These are phyloP conservation scores for Candida chilensis DNA, from an alignment of 805 yeast species.

Conservation along the genomic window DNA sequence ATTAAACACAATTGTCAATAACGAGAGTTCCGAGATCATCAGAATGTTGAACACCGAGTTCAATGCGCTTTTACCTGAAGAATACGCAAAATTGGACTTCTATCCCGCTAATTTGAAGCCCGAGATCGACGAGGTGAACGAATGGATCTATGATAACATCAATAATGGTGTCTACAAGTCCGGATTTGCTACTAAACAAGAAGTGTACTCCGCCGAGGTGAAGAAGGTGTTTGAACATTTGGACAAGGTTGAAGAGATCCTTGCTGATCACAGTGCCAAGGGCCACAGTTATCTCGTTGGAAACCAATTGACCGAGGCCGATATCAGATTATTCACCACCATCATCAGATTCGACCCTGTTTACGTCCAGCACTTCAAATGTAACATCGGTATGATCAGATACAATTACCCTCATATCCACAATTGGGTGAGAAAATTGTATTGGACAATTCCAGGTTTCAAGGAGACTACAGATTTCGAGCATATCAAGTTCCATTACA, in stretches of 20 bases:
- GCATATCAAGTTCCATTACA: slow-evolving; percentile 88
- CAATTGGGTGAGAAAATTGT: slow-evolving; percentile 73
- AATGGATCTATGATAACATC: slow-evolving; percentile 75
- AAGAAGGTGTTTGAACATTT: slow-evolving; percentile 52
- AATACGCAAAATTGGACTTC: slow-evolving; percentile 43
- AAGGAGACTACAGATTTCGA: slow-evolving; percentile 75
- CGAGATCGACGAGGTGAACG: slow-evolving; percentile 69
- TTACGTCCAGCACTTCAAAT: slow-evolving; percentile 92
- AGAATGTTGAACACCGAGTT: slow-evolving; percentile 76
- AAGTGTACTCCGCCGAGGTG: slow-evolving; percentile 68
- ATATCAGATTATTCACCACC: slow-evolving; percentile 79
- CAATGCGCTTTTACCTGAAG: slow-evolving; percentile 40
- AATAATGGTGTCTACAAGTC: slow-evolving; percentile 92
- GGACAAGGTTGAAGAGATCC: slow-evolving; percentile 59
- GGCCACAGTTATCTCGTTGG: slow-evolving; percentile 43
- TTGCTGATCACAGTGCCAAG: slow-evolving; percentile 20
- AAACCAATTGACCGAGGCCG: slow-evolving; percentile 77
- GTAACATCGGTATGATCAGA: slow-evolving; percentile 78
- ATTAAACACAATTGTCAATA: slow-evolving; percentile 75
- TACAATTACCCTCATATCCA: slow-evolving; percentile 69
- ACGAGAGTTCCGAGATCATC: slow-evolving; percentile 85
- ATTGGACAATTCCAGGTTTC: slow-evolving; percentile 73
- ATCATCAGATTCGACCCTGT: slow-evolving; percentile 88
- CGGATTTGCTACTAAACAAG: slow-evolving; percentile 83
- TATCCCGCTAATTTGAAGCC: slow-evolving; percentile 48